Conservation (phyloP, 2,329 filamentous ascomycete species). For the Exophiala oligosperma region DNA sequence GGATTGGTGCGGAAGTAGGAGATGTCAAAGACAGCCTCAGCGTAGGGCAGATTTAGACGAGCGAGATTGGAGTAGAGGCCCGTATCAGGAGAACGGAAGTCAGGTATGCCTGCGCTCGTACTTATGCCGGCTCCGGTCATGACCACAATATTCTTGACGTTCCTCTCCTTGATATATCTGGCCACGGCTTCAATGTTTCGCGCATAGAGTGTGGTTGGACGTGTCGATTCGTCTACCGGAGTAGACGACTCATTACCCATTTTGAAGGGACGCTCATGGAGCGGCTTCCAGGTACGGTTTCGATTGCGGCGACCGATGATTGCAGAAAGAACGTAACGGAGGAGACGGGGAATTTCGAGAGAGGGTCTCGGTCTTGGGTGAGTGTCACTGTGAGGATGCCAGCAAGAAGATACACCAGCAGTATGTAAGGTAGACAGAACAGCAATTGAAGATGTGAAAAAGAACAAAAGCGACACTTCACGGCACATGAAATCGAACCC, state of each 20-base stretch:
- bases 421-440: no score
- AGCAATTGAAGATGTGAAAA: no score
- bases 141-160: slow-evolving; percentile 72
- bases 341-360: no score
- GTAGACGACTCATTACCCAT: slow-evolving; percentile 88
- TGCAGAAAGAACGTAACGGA: background rate
- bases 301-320: slow-evolving; percentile 54
- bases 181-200: slow-evolving; percentile 74
- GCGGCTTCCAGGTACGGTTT: slow-evolving; percentile 42
- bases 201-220: slow-evolving; percentile 64
- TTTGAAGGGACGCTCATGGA: slow-evolving; percentile 40
- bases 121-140: slow-evolving; percentile 86
- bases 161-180: slow-evolving; percentile 72
- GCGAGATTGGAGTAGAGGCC: slow-evolving; percentile 92
- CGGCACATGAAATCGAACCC: no score
- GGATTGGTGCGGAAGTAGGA: slow-evolving; percentile 82
- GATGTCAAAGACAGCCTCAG: slow-evolving; percentile 94
- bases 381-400: no score
- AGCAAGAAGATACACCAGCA: no score
- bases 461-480: no score
- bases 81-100: slow-evolving; percentile 90
- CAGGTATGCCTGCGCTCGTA: slow-evolving; percentile 69
- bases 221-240: slow-evolving; percentile 63
- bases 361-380: no score
- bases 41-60: slow-evolving; percentile 78